A percentile compares a stretch with the other conserved stretches of the same genome.
These are phyloP conservation scores for Aureobasidium sp. DNA, from an alignment of 2,329 filamentous ascomycete genomes.

Conservation along the genomic window DNA sequence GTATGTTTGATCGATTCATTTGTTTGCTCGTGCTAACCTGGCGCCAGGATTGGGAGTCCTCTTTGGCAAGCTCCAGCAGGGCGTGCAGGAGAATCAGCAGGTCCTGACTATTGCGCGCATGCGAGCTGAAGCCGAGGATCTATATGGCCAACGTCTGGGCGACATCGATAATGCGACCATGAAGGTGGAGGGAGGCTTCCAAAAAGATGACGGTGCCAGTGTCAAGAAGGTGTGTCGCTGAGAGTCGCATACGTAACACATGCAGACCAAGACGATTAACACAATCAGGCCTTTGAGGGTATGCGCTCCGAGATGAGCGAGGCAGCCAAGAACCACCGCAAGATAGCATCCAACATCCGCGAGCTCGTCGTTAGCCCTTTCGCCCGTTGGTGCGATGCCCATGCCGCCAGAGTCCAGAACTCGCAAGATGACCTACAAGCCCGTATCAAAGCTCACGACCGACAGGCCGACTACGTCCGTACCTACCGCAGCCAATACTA, in stretches of 20 bases:
- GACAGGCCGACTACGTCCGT: slow-evolving; percentile 80
- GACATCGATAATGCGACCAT: slow-evolving; percentile 79
- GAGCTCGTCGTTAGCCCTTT: slow-evolving; percentile 94
- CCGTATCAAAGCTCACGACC: slow-evolving; percentile 86
- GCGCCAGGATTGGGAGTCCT: slow-evolving; percentile 69
- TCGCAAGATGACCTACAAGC: slow-evolving; percentile 90
- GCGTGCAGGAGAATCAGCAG: slow-evolving; percentile 90
- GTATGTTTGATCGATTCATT: slow-evolving; percentile 38
- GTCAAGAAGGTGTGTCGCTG: slow-evolving; percentile 67
- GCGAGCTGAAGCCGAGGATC: slow-evolving; percentile 91
- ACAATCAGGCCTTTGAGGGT: slow-evolving; percentile 75
- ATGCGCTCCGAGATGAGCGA: slow-evolving; percentile 89
- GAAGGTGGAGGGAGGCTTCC: slow-evolving; percentile 74
- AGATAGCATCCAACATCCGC: slow-evolving; percentile 92
- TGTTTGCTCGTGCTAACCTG: not conserved
- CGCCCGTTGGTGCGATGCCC: slow-evolving; percentile 89
- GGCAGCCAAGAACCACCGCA: slow-evolving; percentile 80
- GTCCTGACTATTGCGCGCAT: slow-evolving; percentile 83
- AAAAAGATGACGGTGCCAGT: slow-evolving; percentile 88
- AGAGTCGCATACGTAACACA: not conserved
- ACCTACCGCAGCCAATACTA: slow-evolving; percentile 95
- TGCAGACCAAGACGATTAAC: not conserved
- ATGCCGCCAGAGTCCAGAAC: slow-evolving; percentile 82
- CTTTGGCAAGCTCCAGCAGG: slow-evolving; percentile 94
- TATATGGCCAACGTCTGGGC: slow-evolving; percentile 70